Base-by-base conservation (phyloP, 495 filamentous ascomycete species). In the Aspergillus funiculosus region DNA sequence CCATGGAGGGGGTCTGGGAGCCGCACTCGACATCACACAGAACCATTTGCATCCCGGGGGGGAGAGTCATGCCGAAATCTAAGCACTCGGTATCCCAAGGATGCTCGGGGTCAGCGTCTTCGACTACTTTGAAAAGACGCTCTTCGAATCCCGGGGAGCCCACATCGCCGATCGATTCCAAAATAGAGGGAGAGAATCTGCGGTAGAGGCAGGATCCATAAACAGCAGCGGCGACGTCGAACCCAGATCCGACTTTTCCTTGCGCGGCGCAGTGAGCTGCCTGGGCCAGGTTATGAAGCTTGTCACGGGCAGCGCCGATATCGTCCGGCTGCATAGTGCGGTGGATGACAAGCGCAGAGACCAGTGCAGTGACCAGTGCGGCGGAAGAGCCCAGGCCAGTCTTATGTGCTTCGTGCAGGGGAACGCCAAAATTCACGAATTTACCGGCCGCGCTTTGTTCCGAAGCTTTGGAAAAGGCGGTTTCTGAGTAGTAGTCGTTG, bases 21-120 rank as follows among this genome's bases (percentile, higher is more conserved):
- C 92, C 92, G 56, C 92, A 95, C 61, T 94, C 85, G 11, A 98
- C 92, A 59, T 98, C 92, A 48, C 89, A 94, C 80, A 98, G 88
- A 6, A 94, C 80, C 49, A 98, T 67, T 36, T 80, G 73, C 48
- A 87, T 68, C 0, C 80, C 80, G 0, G 71, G 72, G 0, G 86
- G 86, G 6, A 90, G 72, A 55, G 66, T 68, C 51, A 83, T 78
- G 19, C 72, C 74, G 17, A 72, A 65, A 54, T 90, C 86, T 11
- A 66, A 57, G 28, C 86, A 80, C 51, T 86, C 76, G 2, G 78
- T 80, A 53, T 98, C 90, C 92, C 92, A 98, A 14, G 72, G 68
- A 24, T 68, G 57, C 1, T 52, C 49, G 2, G 58, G 47, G 38
- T 72, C 66, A 4, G 60, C 64, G 47, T 79, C 76, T 21, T 91